Base-by-base conservation (phyloP, 148 eudicot genomes). In the Spergularia bocconei region DNA sequence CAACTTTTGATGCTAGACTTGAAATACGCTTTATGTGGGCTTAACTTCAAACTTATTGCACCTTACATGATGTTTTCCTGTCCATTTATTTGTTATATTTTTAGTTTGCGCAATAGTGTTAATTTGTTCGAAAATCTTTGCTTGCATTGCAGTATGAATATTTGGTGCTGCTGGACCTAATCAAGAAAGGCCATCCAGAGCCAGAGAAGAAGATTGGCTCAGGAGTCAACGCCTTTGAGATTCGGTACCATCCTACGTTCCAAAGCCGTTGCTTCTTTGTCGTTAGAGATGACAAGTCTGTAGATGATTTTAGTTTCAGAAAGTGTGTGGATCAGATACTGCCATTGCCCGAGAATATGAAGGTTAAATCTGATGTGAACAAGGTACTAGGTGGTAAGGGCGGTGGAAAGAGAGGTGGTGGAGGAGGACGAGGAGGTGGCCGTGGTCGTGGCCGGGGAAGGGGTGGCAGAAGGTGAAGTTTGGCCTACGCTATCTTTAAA, bases 231-330 rank as follows among this genome's bases (percentile, higher is more conserved):
- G 83, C 91, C 14, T 89, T 95, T 81, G 97, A 95, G 84, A 80
- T 92, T 63, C 92, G 91, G 3, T 70, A 75, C 69, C 99, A 96
- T 75, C 94, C 99, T 56, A 73, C 73, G 52, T 96, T 75, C 70
- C 87, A 86, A 75, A 92, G 96, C 56, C 92, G 93, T 11, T 96
- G 99, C 75, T 96, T 92, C 80, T 96, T 95, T 57, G 79, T 90
- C 15, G n/a, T 86, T 41, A 91, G 97, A 77, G 84, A 77, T 5
- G 98, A 96, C 48, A 87, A 80, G 7, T 77, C 97, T 13, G 82
- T 62, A 0, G 99, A 90, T 39, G 98, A 96, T 82, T 96, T 96
- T 85, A 96, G 99, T 84, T 96, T 96, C 89, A 78, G 99, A 63
- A 92, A 96, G 83, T 92, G 99, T 69, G 94, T 96, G 70, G 87